phyloP scores from a whole-genome alignment of 768 basidiomycete species.

The Tylopilus sp. region DNA sequence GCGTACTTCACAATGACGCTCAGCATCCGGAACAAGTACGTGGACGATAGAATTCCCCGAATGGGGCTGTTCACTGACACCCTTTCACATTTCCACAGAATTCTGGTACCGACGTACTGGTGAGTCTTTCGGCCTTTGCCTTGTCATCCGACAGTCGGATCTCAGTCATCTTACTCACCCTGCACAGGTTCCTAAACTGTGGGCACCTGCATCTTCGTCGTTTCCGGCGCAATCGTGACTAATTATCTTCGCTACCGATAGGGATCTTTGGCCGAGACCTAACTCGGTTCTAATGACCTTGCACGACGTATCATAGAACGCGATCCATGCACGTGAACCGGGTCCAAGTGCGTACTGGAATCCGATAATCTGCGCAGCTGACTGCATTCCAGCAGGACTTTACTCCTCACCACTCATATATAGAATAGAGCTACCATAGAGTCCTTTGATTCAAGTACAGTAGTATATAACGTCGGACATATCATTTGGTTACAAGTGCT shows the following conservation, averaged over 20 bases:
- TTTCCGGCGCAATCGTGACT: conserved; percentile 10
- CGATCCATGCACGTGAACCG: conserved; percentile 1
- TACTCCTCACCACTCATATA: conserved; percentile 4
- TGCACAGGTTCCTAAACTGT: conserved; percentile 67
- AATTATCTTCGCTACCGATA: conserved; percentile 23
- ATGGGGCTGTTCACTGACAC: conserved; percentile 8
- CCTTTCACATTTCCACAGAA: conserved; percentile 35
- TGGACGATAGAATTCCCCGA: conserved; percentile 14
- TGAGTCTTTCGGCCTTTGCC: conserved; percentile 30
- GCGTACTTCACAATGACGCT: conserved; percentile 80
- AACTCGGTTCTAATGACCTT: conserved; percentile 52
- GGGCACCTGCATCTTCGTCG: conserved; percentile 20
- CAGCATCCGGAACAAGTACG: conserved; percentile 67
- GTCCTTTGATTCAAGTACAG: conserved; percentile 8
- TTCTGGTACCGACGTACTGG: conserved; percentile 67
- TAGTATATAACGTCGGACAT: conserved; percentile 14
- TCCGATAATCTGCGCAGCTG: background rate
- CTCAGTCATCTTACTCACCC: conserved; percentile 4
- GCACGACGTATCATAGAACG: background rate
- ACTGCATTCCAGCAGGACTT: background rate
- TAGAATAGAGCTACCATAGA: conserved; percentile 7
- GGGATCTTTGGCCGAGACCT: conserved; percentile 78
- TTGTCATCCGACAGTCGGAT: conserved; percentile 11
- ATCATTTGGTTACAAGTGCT: conserved; percentile 18
- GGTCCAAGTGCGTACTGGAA: background rate